Conservation (phyloP, 257 asterid species). For the Solanum chmielewskii region DNA sequence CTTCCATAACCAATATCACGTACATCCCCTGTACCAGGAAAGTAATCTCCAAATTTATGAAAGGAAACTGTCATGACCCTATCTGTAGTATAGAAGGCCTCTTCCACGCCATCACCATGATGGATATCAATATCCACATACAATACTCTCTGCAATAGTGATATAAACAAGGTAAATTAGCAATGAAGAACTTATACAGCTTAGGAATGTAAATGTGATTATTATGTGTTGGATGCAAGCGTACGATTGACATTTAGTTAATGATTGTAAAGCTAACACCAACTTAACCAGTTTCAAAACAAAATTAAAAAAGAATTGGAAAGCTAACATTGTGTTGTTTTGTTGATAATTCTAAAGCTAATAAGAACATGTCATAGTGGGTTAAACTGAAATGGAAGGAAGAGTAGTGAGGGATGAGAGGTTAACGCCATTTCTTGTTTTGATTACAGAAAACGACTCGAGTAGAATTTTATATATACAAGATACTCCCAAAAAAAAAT, state of each 20-base stretch:
- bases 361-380: background rate
- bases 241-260: background rate
- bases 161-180: slow-evolving; percentile 1
- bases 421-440: background rate
- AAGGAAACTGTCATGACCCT: slow-evolving; percentile 42
- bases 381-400: background rate
- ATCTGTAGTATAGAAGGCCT: slow-evolving; percentile 34
- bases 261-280: background rate
- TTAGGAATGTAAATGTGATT: background rate
- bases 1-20: slow-evolving; percentile 22
- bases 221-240: background rate
- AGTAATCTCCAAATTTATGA: slow-evolving; percentile 36
- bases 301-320: background rate
- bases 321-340: background rate
- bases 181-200: background rate
- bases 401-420: background rate
- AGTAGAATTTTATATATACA: background rate
- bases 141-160: slow-evolving; percentile 24
- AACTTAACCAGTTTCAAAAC: background rate
- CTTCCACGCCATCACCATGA: slow-evolving; percentile 34
- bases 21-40: slow-evolving; percentile 33
- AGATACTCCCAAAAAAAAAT: background rate
- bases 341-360: background rate
- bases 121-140: slow-evolving; percentile 36
- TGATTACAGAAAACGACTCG: background rate